Evolutionary conservation across 2,329 filamentous ascomycete genomes (phyloP), one percentile per base, ranked within the genome.

Genomic region (Fusarium phyllophilum): DNA sequence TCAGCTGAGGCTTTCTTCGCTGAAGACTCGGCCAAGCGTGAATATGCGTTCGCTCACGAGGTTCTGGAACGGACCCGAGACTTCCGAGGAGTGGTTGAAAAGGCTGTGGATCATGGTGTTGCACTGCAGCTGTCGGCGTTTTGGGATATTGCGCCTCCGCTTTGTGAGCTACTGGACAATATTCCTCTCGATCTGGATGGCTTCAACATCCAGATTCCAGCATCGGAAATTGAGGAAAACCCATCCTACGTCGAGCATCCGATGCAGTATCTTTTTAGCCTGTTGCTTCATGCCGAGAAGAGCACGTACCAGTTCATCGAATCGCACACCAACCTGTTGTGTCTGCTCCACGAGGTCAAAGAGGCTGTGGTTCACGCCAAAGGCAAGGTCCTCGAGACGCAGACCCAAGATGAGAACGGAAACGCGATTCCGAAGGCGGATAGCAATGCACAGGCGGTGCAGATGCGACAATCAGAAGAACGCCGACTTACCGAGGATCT

Each of bases 271-370:
- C 88, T 99, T 1, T 96, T 95, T 81, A 93, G 91, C 52, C 85
- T 98, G 31, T 87, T 99, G 14, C 89, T 92, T 11, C 96, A 98
- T 78, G 93, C 95, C 1, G 94, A 97, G 81, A 97, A 96, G 84
- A 95, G 93, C 77, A 96, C 94, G 14, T 97, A 97, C 79, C 96
- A 98, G 81, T 98, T 97, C 83, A 98, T 98, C 78, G 96, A 98
- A 85, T 93, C 91, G 12, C 96, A 98, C 85, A 96, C 91, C 36
- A 98, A 98, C 79, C 86, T 98, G 39, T 87, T 97, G 31, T 98
- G 96, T 79, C 86, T 98, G 42, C 84, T 97, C 64, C 96, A 98
- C 78, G 95, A 98, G 82, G 94, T 97, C 60, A 94, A 94, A 79
- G 94, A 93, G 61, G 92, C 92, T 0, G 90, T 94, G 5, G 92